phyloP scores from a whole-genome alignment of 163 green algal species.

The Chlamydomonas reinhardtii region DNA sequence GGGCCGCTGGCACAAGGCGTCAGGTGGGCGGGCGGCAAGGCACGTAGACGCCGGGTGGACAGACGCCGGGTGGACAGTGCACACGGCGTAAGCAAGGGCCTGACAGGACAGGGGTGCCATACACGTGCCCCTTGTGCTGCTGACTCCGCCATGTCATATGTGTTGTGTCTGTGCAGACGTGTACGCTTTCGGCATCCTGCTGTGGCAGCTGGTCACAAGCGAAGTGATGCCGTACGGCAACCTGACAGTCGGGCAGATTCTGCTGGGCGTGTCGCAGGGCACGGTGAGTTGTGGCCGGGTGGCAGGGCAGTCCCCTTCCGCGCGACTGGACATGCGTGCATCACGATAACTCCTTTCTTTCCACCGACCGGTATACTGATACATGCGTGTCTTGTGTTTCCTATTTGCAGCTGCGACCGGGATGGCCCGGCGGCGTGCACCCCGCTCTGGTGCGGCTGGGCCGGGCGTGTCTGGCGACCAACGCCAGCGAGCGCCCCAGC shows the following conservation, averaged over 20 bases:
- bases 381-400: too few species aligned
- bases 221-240: slow-evolving; percentile 34
- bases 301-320: too few species aligned
- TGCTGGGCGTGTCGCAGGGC: slow-evolving; percentile 24
- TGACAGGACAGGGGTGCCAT: too few species aligned
- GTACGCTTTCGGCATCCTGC: slow-evolving; percentile 44
- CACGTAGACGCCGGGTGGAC: too few species aligned
- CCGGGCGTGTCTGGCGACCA: slow-evolving; percentile 22
- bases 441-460: slow-evolving; percentile 32
- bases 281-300: background rate
- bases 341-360: too few species aligned
- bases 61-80: too few species aligned
- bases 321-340: too few species aligned
- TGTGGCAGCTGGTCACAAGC: slow-evolving; percentile 48
- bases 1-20: slow-evolving; percentile 28
- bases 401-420: slow-evolving; percentile 22
- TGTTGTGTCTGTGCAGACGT: slow-evolving; percentile 9
- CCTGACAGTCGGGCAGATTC: slow-evolving; percentile 33
- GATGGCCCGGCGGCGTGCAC: slow-evolving; percentile 24
- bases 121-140: too few species aligned
- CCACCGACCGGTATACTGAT: background rate
- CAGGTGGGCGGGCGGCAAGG: background rate
- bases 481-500: slow-evolving; percentile 27
- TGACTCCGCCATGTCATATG: too few species aligned
- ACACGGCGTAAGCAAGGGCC: too few species aligned